Conservation (phyloP, 148 eudicot genomes). For the Silene conica region DNA sequence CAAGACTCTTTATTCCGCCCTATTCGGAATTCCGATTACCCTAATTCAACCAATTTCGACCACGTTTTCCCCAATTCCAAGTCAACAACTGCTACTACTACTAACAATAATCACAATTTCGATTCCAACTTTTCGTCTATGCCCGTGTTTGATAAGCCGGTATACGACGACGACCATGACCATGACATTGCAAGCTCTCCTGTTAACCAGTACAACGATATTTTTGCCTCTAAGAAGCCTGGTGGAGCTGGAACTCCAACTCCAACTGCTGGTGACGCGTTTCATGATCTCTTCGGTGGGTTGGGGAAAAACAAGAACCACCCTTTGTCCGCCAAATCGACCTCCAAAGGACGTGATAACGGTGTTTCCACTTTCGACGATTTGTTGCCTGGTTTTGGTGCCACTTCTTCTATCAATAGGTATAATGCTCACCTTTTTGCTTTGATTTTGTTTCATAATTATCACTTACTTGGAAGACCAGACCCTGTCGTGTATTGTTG, state of each 20-base stretch:
- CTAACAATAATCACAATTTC: slow-evolving; percentile 9
- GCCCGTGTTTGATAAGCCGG: slow-evolving; percentile 92
- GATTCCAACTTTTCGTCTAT: slow-evolving; percentile 56
- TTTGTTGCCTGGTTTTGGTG: slow-evolving; percentile 78
- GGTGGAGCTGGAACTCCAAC: slow-evolving; percentile 2
- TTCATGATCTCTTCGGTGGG: slow-evolving; percentile 75
- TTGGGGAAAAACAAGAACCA: slow-evolving; percentile 40
- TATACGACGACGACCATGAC: slow-evolving; percentile 67
- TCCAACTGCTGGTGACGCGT: slow-evolving; percentile 40
- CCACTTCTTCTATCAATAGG: slow-evolving; percentile 38
- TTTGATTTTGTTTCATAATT: too few species aligned
- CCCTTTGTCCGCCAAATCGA: slow-evolving; percentile 24
- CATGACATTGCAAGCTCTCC: slow-evolving; percentile 52
- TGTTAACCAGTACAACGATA: slow-evolving; percentile 32
- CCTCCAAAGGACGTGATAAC: slow-evolving; percentile 20
- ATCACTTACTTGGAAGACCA: too few species aligned
- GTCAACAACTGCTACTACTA: neutral
- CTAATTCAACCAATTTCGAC: slow-evolving; percentile 29
- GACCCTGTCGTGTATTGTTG: too few species aligned
- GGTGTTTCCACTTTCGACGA: slow-evolving; percentile 57
- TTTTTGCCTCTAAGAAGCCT: slow-evolving; percentile 30
- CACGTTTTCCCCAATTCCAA: slow-evolving; percentile 24
- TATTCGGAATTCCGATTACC: slow-evolving; percentile 30
- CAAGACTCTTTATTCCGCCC: slow-evolving; percentile 27
- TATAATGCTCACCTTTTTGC: slow-evolving; percentile 16